Base-by-base conservation (phyloP, 2,329 filamentous ascomycete genomes). In the Fusarium decemcellulare region DNA sequence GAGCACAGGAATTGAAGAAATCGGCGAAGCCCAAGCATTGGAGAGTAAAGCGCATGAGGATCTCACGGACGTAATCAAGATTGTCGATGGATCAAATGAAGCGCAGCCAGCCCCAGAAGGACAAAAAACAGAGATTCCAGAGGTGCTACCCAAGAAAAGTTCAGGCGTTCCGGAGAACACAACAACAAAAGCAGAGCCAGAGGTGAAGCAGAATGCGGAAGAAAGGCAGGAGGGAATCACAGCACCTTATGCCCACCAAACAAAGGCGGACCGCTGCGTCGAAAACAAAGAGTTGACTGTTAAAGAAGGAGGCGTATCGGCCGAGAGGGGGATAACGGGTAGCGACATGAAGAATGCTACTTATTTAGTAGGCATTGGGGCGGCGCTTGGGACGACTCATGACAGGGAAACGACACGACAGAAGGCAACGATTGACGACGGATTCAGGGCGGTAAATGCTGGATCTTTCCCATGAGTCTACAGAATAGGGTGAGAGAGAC, bases 151-250 rank as follows among this genome's bases (percentile, higher is more conserved):
- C 10, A 27, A 37, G n/a, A 27, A 47, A 12, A 60, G 39, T 27
- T 52, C 47, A 29, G 30, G 46, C 39, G 39, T 52, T 36, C 50
- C 51, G 36, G 66, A 61, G 23, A 57, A 48, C 39, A 42, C 50
- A 43, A 57, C 43, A 55, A 43, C 34, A 44, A 63, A 61, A 51
- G 43, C 61, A 61, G 61, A 65, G 59, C 50, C 39, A 63, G 60
- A 53, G 37, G 46, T 54, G 30, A 50, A 55, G 60, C 61, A 51
- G 47, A 61, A 61, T 43, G 51, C 59, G 59, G 52, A 61, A 61
- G 59, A 74, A 60, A 59, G 59, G 62, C 65, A 63, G 65, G 72
- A 63, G 65, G 72, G 72, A 64, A 71, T 39, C 44, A 74, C 72
- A 74, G 72, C 42, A 74, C 72, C 72, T 67, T 65, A 66, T 43